These are phyloP conservation scores for Ascochyta viciae-villosae DNA, from an alignment of 2,329 filamentous ascomycete genomes.

Conservation along the genomic window DNA sequence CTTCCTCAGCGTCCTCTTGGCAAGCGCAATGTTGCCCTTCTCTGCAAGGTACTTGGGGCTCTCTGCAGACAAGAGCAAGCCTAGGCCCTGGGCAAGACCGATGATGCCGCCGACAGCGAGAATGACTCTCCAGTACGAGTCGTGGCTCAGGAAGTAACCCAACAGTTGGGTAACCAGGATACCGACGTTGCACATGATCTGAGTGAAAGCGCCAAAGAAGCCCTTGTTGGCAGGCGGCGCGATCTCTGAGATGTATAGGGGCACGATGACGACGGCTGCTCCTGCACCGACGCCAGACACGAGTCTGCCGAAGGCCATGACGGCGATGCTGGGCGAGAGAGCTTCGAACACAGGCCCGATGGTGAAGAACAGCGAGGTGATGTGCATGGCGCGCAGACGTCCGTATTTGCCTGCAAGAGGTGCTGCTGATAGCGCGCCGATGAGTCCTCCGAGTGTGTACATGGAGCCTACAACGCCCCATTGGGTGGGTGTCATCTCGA, in stretches of 20 bases:
- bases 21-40: conserved; percentile 65
- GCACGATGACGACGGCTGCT: conserved; percentile 88
- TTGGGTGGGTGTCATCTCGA: conserved; percentile 81
- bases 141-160: conserved; percentile 86
- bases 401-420: conserved; percentile 80
- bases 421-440: conserved; percentile 81
- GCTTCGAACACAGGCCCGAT: conserved; percentile 79
- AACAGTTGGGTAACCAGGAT: conserved; percentile 84
- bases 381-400: conserved; percentile 75
- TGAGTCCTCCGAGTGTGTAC: conserved; percentile 86
- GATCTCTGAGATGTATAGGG: conserved; percentile 92
- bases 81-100: conserved; percentile 70
- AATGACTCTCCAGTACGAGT: conserved; percentile 82
- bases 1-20: conserved; percentile 72
- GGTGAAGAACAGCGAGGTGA: conserved; percentile 78
- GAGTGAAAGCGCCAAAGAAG: conserved; percentile 83
- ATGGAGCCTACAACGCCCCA: conserved; percentile 89
- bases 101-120: conserved; percentile 75
- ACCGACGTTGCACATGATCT: conserved; percentile 91
- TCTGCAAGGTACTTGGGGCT: conserved; percentile 86
- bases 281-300: conserved; percentile 85
- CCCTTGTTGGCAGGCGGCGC: conserved; percentile 74
- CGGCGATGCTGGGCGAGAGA: conserved; percentile 68
- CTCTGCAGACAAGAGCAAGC: conserved; percentile 77
- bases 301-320: conserved; percentile 77